These are phyloP conservation scores for Recurvomyces mirabilis DNA, from an alignment of 495 filamentous ascomycete genomes.

Conservation along the genomic window DNA sequence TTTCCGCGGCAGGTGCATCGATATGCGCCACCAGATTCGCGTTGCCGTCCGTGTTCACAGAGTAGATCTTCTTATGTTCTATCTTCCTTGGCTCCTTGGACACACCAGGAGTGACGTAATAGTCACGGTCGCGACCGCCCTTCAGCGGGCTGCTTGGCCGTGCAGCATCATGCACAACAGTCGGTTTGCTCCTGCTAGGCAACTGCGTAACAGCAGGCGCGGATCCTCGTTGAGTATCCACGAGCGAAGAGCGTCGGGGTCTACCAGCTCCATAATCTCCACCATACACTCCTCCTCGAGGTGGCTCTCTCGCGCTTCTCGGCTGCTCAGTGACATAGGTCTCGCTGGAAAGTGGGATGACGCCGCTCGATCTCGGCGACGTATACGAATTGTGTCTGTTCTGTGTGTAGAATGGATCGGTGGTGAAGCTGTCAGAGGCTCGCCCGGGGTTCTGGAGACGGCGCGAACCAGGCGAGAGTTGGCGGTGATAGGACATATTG, in stretches of 20 bases:
- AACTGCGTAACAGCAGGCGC: not conserved
- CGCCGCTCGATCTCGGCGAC: constrained; percentile 15
- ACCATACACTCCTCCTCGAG: not conserved
- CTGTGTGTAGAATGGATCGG: constrained; percentile 11
- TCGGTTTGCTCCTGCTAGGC: constrained; percentile 16
- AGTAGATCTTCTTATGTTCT: constrained; percentile 31
- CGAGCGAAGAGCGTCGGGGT: constrained; percentile 15
- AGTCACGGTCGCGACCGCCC: constrained; percentile 11
- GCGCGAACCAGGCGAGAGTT: constrained; percentile 14
- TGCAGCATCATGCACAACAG: constrained; percentile 16
- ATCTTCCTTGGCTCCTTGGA: constrained; percentile 15
- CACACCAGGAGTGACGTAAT: constrained; percentile 23
- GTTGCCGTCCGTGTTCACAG: constrained; percentile 24
- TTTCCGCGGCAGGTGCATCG: constrained; percentile 8
- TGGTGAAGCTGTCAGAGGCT: constrained; percentile 11
- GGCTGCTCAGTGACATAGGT: constrained; percentile 16
- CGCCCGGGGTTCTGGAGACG: constrained; percentile 16
- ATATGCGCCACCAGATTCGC: constrained; percentile 20
- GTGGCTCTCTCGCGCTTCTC: constrained; percentile 2
- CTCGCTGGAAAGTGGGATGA: constrained; percentile 21
- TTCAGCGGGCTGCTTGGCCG: constrained; percentile 19
- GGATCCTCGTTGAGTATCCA: constrained; percentile 11
- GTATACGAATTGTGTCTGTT: constrained; percentile 8
- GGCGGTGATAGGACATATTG: constrained; percentile 16
- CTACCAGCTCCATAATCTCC: constrained; percentile 4